Evolutionary conservation across 345 rosid genomes (phyloP), one percentile per base, ranked within the genome.

Genomic region (Murraya paniculata): DNA sequence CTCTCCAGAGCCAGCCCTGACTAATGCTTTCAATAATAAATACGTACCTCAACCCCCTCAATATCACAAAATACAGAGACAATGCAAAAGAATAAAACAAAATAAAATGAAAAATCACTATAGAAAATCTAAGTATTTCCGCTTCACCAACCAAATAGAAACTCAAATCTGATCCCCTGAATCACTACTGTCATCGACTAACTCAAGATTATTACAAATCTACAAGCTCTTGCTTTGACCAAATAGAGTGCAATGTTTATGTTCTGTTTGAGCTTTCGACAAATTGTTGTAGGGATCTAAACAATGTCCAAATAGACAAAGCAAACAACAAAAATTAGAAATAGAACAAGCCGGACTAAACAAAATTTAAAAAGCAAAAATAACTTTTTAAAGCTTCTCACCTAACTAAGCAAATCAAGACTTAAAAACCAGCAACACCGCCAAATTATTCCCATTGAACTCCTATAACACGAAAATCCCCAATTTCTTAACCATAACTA

Each of bases 1-100:
- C 92, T 91, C 81, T 91, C 96, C 84, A 90, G 90, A 80, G 90
- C 89, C 89, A 91, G 88, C 79, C 86, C 87, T 82, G 82, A 85
- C 76, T 81, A 82, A 45, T 86, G 72, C 48, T 72, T 68, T 41
- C 80, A 79, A 57, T 56, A 72, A 73, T 50, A 82, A 76, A 83
- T 66, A 79, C 35, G 41, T 41, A 35, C 71, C 84, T 73, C 79
- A 85, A 78, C 38, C 78, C 27, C 24, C 85, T 57, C 80, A 77
- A 81, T 79, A 79, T 62, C 79, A 77, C 65, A 64, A 79, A 78
- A 74, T 76, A 62, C 73, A 36, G 67, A 80, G 69, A 38, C 78
- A 78, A 74, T 68, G 73, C 65, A 67, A 64, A 21, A 5, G 28
- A 39, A 67, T 56, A 22, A 11, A 64, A 41, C 5, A 35, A 35